Evolutionary conservation across 208 protist genomes (phyloP).

Genomic region (Wallacemonas rigidus): DNA sequence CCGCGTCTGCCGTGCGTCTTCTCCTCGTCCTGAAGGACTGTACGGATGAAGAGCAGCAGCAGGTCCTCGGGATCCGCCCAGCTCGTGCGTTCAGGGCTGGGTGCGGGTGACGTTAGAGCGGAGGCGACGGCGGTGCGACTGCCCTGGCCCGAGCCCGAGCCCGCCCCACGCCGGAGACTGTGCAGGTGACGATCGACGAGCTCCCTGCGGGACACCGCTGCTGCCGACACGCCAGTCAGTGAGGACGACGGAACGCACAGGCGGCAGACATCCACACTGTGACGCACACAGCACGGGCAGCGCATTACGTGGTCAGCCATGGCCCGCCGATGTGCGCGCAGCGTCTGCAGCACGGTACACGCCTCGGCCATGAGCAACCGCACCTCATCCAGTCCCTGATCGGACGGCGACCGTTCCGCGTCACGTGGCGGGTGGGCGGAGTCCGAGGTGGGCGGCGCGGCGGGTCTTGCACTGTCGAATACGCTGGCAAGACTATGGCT

Average conservation of each 20-base stretch:
- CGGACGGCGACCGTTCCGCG: too few species aligned
- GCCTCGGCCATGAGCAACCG: not conserved
- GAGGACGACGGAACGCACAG: slow-evolving; percentile 24
- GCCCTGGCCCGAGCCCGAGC: not conserved
- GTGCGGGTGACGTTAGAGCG: not conserved
- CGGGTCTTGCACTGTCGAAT: not conserved
- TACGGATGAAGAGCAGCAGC: not conserved
- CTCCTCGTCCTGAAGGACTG: not conserved
- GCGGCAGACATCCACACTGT: slow-evolving; percentile 37
- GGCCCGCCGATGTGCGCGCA: slow-evolving; percentile 19
- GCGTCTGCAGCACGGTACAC: slow-evolving; percentile 19
- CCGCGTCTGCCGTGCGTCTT: not conserved
- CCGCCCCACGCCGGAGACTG: not conserved
- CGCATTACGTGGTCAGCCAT: slow-evolving; percentile 30
- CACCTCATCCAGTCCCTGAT: not conserved
- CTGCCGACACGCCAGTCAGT: not conserved
- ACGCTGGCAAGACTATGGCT: slow-evolving; percentile 6
- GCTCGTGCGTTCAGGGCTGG: not conserved
- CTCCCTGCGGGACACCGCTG: not conserved
- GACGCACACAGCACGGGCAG: slow-evolving; percentile 26
- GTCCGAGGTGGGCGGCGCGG: too few species aligned
- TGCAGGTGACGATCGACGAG: not conserved
- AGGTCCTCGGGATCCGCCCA: not conserved
- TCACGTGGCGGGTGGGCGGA: too few species aligned
- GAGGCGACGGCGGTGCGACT: not conserved